Evolutionary conservation across 2,329 filamentous ascomycete species (phyloP).

Genomic region (Nemania sp.): DNA sequence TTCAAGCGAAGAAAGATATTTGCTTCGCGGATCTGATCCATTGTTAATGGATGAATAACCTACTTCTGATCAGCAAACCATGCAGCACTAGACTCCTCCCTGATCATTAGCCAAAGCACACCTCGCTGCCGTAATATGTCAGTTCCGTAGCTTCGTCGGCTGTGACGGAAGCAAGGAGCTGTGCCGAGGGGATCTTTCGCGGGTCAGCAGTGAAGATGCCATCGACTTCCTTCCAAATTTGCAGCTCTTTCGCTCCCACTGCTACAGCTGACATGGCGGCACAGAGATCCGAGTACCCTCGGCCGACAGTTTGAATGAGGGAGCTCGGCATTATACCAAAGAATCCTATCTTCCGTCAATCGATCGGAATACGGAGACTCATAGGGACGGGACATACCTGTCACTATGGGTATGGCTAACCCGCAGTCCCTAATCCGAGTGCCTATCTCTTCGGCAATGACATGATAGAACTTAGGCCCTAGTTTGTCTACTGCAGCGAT

Average conservation of each 20-base stretch:
- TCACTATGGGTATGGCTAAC: slow-evolving; percentile 35
- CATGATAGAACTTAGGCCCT: slow-evolving; percentile 35
- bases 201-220: slow-evolving; percentile 75
- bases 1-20: slow-evolving; percentile 66
- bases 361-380: neutral
- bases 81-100: neutral
- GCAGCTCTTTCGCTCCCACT: slow-evolving; percentile 63
- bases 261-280: slow-evolving; percentile 71
- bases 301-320: slow-evolving; percentile 65
- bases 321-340: slow-evolving; percentile 70
- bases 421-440: slow-evolving; percentile 31
- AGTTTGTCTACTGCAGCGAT: slow-evolving; percentile 30
- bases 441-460: slow-evolving; percentile 34
- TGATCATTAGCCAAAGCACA: slow-evolving; percentile 14
- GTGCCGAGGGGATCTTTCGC: slow-evolving; percentile 79
- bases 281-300: slow-evolving; percentile 73
- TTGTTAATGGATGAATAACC: slow-evolving; percentile 80
- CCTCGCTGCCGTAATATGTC: slow-evolving; percentile 68
- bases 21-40: slow-evolving; percentile 72
- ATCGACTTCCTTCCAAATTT: slow-evolving; percentile 77
- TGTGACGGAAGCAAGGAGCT: slow-evolving; percentile 69
- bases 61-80: slow-evolving; percentile 40
- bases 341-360: slow-evolving; percentile 56
- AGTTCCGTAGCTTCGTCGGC: slow-evolving; percentile 77
- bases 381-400: slow-evolving; percentile 24